Conservation (phyloP, 257 asterid genomes). For the Orobanche coerulescens region DNA sequence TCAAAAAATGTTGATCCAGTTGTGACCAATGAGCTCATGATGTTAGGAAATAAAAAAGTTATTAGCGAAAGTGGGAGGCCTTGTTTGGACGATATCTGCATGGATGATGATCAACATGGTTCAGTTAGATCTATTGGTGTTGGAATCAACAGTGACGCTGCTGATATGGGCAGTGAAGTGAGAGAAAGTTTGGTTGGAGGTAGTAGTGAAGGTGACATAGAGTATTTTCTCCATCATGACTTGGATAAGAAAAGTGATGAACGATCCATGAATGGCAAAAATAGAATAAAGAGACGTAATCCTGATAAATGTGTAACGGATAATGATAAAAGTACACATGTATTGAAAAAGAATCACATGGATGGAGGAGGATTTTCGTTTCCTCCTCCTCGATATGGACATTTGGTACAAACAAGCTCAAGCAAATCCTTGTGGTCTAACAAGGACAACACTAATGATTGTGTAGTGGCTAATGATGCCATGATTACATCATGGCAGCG, state of each 20-base stretch:
- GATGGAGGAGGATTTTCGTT: slow-evolving; percentile 84
- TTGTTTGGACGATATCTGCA: slow-evolving; percentile 45
- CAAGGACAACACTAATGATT: slow-evolving; percentile 37
- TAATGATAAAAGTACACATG: slow-evolving; percentile 32
- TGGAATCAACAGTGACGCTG: slow-evolving; percentile 86
- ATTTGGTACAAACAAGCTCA: slow-evolving; percentile 43
- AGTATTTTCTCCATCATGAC: slow-evolving; percentile 51
- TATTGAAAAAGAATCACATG: slow-evolving; percentile 31
- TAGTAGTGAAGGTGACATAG: slow-evolving; percentile 91
- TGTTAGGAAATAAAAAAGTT: slow-evolving; percentile 52
- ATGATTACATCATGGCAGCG: slow-evolving; percentile 57
- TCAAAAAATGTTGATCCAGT: slow-evolving; percentile 54
- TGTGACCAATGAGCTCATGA: slow-evolving; percentile 49
- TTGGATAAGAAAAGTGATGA: slow-evolving; percentile 36
- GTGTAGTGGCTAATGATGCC: slow-evolving; percentile 41
- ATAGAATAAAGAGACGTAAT: slow-evolving; percentile 33
- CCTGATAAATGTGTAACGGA: slow-evolving; percentile 37
- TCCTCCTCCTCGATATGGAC: slow-evolving; percentile 78
- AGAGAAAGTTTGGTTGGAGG: slow-evolving; percentile 89
- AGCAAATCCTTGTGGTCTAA: slow-evolving; percentile 58
- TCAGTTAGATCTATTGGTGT: slow-evolving; percentile 95
- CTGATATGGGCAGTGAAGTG: slow-evolving; percentile 90
- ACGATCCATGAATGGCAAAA: slow-evolving; percentile 32
- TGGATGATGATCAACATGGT: slow-evolving; percentile 83
- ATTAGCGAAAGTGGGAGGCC: slow-evolving; percentile 50